A percentile compares a stretch with the other conserved stretches of the same genome.
phyloP scores from a whole-genome alignment of 2,329 filamentous ascomycete genomes.

The Ophiosphaerella narmari region DNA sequence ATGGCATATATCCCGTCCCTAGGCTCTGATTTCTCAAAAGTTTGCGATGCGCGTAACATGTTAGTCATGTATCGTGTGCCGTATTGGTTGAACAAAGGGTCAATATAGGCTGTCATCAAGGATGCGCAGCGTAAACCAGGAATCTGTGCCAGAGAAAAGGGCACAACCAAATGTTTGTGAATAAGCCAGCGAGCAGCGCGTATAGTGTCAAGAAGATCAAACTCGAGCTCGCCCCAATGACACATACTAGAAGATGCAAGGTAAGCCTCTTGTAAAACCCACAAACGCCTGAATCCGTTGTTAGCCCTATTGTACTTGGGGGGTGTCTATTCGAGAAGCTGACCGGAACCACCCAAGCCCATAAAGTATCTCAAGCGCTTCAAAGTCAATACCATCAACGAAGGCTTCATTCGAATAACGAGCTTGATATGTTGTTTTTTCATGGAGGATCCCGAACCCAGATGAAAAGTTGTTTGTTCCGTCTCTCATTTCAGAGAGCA shows the following conservation, averaged over 20 bases:
- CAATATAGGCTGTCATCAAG: background rate
- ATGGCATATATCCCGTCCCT: background rate
- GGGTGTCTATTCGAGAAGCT: background rate
- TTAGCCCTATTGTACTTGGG: background rate
- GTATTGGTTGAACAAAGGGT: background rate
- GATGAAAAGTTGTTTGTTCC: background rate
- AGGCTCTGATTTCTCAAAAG: background rate
- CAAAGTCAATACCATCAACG: background rate
- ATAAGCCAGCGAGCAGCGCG: background rate
- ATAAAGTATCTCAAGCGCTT: background rate
- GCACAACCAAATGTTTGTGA: background rate
- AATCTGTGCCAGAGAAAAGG: background rate
- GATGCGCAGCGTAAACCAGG: background rate
- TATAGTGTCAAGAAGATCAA: background rate
- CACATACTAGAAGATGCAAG: background rate
- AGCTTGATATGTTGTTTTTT: background rate
- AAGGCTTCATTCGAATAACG: background rate
- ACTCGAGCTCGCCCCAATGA: background rate
- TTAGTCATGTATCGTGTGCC: background rate
- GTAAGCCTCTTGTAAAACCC: background rate
- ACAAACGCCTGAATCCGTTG: background rate
- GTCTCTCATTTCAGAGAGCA: background rate
- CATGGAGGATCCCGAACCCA: background rate
- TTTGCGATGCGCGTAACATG: background rate
- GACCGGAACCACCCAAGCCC: constrained; percentile 1